phyloP scores from a whole-genome alignment of 257 asterid species.

The Catharanthus roseus region DNA sequence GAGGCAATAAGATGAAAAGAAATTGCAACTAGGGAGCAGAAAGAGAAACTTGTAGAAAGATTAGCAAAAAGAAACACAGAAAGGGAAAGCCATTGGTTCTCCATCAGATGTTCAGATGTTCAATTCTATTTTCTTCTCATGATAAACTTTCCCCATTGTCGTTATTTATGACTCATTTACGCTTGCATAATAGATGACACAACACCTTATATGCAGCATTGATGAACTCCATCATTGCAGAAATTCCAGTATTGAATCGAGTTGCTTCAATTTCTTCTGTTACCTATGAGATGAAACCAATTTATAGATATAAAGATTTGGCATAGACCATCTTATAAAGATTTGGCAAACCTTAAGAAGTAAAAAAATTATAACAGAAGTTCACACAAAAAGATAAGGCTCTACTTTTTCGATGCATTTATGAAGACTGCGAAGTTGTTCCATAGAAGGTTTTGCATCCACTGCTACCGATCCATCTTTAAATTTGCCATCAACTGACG shows the following conservation, averaged over 20 bases:
- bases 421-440: slow-evolving; percentile 76
- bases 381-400: neutral
- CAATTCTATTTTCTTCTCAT: neutral
- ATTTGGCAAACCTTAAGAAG: neutral
- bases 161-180: neutral
- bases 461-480: slow-evolving; percentile 55
- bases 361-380: neutral
- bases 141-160: neutral
- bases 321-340: neutral
- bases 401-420: slow-evolving; percentile 79
- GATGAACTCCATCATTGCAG: slow-evolving; percentile 98
- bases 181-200: neutral
- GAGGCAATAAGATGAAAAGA: neutral
- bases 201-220: slow-evolving; percentile 90
- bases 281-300: slow-evolving; percentile 42
- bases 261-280: slow-evolving; percentile 93
- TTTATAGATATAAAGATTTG: neutral
- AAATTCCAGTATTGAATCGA: slow-evolving; percentile 93
- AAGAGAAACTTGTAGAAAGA: neutral
- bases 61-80: neutral
- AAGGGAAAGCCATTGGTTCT: neutral
- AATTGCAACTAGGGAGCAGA: neutral
- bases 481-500: slow-evolving; percentile 62
- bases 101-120: neutral
- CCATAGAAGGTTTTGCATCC: slow-evolving; percentile 63